Base-by-base conservation (phyloP, 805 yeast genomes). In the Ogataea ramenticola region DNA sequence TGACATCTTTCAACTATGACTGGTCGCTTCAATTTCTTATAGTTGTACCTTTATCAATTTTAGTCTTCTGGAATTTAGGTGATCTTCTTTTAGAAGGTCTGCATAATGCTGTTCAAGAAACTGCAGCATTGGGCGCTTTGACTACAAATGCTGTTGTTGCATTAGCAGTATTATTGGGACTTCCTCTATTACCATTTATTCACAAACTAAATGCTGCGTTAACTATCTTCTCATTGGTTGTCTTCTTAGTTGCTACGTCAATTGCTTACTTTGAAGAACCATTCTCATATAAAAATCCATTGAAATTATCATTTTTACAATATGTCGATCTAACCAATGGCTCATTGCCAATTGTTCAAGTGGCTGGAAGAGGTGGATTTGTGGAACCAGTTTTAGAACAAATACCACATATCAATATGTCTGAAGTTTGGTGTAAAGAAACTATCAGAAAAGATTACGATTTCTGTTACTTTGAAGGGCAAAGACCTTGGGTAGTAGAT, bases 11-110 rank as follows among this genome's bases (percentile, higher is more conserved):
- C 39, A 74, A 81, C 35, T 86, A 83, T 56, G 95, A 84, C 54
- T 89, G 96, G 96, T 71, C 82, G 15, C 50, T 86, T 16, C 96
- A 89, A 59, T 87, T 77, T 54, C 50, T 86, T 29, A 48, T 80
- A 1, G 58, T 82, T 16, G 86, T 83, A 14, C 96, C 96, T 2
- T 42, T 82, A 14, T 65, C 83, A 1, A 65, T 80, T 3, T 70
- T 74, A 30, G 55, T 82, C 31, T 55, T 80, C n/a, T 72, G 77
- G 52, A 72, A 75, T 44, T 62, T 72, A 32, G 81, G 83, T 6
- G 74, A 70, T 46, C 61, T 85, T 46, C 54, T 80, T 2, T 56
- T 86, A 30, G 80, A 79, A 46, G 93, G 86, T 0, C 48, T 83
- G 19, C 75, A 74, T 53, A 88, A 86, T 62, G 77, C 90, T 0